Conservation (phyloP, 2,329 filamentous ascomycete species). For the Amesomyces nigricolor region DNA sequence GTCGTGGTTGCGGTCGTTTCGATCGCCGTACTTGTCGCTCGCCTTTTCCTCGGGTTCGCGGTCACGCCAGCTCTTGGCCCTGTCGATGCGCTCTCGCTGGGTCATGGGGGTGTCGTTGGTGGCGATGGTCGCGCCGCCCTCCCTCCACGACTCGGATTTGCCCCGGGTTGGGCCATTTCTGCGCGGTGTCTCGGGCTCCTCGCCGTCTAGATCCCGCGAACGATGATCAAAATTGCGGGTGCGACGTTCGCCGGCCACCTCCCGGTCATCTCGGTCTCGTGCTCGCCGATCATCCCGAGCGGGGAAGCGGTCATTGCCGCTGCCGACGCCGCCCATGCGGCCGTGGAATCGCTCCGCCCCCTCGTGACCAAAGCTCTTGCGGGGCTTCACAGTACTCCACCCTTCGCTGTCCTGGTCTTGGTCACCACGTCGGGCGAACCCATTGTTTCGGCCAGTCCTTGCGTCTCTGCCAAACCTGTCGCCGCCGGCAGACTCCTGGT, state of each 20-base stretch:
- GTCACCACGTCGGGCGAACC: conserved; percentile 49
- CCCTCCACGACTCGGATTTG: conserved; percentile 71
- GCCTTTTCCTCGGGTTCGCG: conserved; percentile 39
- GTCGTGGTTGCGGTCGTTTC: conserved; percentile 54
- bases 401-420: conserved; percentile 61
- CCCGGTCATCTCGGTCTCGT: conserved; percentile 43
- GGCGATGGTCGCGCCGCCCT: conserved; percentile 41
- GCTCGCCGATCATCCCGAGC: conserved; percentile 49
- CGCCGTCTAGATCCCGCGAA: conserved; percentile 43
- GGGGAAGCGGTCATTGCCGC: conserved; percentile 31
- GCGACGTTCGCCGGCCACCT: conserved; percentile 27
- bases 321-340: conserved; percentile 51
- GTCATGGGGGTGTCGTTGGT: conserved; percentile 34
- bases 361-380: conserved; percentile 67
- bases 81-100: conserved; percentile 51
- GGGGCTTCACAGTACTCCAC: conserved; percentile 68
- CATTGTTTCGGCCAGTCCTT: conserved; percentile 43
- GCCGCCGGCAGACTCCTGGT: conserved; percentile 39
- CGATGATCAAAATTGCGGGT: conserved; percentile 27
- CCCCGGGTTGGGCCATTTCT: conserved; percentile 61
- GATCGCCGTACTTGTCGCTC: conserved; percentile 35
- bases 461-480: conserved; percentile 42
- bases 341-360: conserved; percentile 66
- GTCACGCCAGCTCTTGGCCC: conserved; percentile 57
- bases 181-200: conserved; percentile 49